Base-by-base conservation (phyloP, 1,284 basidiomycete genomes). In the Cryptococcus floricola region DNA sequence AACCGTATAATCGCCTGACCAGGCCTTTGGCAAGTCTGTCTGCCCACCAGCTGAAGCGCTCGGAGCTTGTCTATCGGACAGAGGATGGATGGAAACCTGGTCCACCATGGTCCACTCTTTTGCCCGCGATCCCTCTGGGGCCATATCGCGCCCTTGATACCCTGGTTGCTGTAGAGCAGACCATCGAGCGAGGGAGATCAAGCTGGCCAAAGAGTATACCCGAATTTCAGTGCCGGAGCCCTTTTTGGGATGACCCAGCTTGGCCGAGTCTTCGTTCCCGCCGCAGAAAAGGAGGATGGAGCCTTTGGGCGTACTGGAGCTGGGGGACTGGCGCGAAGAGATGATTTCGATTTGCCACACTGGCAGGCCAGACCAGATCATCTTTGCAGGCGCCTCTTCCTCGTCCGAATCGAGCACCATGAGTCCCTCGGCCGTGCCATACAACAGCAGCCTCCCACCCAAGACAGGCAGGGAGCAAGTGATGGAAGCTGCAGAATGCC, bases 301-400 rank as follows among this genome's bases (percentile, higher is more conserved):
- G 4, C 58, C 56, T 23, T 44, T 38, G n/a, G 57, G 57, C 39
- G 57, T 58, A 25, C 43, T 51, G 4, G 34, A 43, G 42, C 18
- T 25, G 42, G 5, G 12, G 10, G 42, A n/a, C n/a, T 18, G 42
- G 42, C 28, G 13, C 14, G 6, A 19, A 10, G 13, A 34, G 12
- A 63, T 41, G 1, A 60, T 27, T 13, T 49, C 47, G 4, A 63
- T 53, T 18, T 59, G 58, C 61, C 61, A 63, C 25, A 63, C 61
- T 8, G 58, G 53, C n/a, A 63, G 39, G 6, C 54, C 52, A 10
- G 45, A 48, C 61, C 61, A 63, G 12, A 63, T 54, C 23, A 23
- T 25, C 42, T 53, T 57, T 5, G 50, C 43, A 1, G 56, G 43
- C 4, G 47, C 25, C 23, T 56, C 54, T 23, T 46, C 49, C 13